These are phyloP conservation scores for Globisporangium radiosum DNA, from an alignment of 352 stramenopile genomes.

Conservation along the genomic window DNA sequence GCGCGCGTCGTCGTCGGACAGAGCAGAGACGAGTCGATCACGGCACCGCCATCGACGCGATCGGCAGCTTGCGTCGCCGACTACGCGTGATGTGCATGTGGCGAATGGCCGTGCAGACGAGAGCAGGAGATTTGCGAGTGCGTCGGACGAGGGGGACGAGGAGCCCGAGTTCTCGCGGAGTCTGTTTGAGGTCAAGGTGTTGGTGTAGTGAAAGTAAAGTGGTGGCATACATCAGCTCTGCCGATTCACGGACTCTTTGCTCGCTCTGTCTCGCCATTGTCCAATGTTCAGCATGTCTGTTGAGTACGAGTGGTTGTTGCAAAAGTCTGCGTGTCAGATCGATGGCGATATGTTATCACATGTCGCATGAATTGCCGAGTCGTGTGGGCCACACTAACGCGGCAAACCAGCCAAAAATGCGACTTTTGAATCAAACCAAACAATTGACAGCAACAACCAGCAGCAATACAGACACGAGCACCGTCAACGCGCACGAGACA, in stretches of 20 bases:
- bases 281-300: no score
- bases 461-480: background rate
- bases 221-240: no score
- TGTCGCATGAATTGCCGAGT: slow-evolving; percentile 15
- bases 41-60: no score
- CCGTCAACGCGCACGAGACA: background rate
- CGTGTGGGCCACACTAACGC: background rate
- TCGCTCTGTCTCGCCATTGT: no score
- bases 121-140: slow-evolving; percentile 8
- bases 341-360: slow-evolving; percentile 7
- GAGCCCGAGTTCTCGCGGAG: slow-evolving; percentile 20
- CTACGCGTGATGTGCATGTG: no score
- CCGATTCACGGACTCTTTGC: background rate
- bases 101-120: slow-evolving; percentile 8
- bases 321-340: background rate
- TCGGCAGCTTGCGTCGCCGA: no score
- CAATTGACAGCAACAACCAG: background rate
- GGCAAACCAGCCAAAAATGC: slow-evolving; percentile 10
- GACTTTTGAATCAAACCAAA: background rate
- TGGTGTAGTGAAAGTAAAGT: slow-evolving; percentile 22
- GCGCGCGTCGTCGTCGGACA: no score
- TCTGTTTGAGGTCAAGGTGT: slow-evolving; percentile 62
- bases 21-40: no score
- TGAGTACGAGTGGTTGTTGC: no score
- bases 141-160: slow-evolving; percentile 11